Conservation (phyloP, 768 basidiomycete genomes). For the Termitomyces heimii region DNA sequence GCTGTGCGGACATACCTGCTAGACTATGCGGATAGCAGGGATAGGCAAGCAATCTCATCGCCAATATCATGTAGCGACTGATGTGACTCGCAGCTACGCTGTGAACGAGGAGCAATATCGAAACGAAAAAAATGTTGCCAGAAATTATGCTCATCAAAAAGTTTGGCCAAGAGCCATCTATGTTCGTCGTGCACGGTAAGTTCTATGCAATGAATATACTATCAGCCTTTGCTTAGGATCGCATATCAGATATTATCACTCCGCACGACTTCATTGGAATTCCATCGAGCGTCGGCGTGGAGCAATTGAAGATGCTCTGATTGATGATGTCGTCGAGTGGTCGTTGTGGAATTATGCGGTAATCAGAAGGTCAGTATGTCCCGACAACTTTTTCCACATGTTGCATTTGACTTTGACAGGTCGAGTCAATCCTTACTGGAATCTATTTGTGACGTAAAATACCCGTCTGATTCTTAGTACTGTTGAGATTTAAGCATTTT, state of each 20-base stretch:
- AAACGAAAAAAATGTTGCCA: conserved; percentile 59
- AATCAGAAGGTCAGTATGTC: conserved; percentile 36
- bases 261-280: conserved; percentile 66
- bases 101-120: conserved; percentile 52
- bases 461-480: background rate
- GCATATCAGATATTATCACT: conserved; percentile 51
- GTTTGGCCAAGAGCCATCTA: conserved; percentile 72
- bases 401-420: conserved; percentile 23
- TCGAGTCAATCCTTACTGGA: conserved; percentile 46
- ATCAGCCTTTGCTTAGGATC: background rate
- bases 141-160: conserved; percentile 66
- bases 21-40: conserved; percentile 69
- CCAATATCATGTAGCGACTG: background rate
- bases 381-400: background rate
- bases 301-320: conserved; percentile 51
- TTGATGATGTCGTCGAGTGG: conserved; percentile 73
- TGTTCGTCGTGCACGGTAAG: conserved; percentile 58
- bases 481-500: background rate
- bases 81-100: conserved; percentile 35
- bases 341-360: conserved; percentile 71
- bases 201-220: background rate
- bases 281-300: conserved; percentile 63
- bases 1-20: conserved; percentile 69
- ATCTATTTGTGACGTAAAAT: conserved; percentile 41
- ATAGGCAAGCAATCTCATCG: conserved; percentile 26